A percentile compares a stretch with the other conserved stretches of the same genome.
These are phyloP conservation scores for Delitschia confertaspora DNA, from an alignment of 495 filamentous ascomycete genomes.

Conservation along the genomic window DNA sequence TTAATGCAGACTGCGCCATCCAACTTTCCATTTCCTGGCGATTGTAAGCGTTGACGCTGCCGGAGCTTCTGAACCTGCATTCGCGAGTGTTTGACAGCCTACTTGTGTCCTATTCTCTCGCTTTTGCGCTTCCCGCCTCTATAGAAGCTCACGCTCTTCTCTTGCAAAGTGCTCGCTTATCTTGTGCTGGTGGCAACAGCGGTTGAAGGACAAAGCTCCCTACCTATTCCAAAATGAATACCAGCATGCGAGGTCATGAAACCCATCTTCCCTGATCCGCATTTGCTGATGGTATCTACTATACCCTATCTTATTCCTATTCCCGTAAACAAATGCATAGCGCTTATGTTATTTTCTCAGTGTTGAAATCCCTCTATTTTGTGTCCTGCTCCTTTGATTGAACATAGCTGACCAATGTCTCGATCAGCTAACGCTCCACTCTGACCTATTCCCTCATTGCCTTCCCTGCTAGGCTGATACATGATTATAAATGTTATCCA, in stretches of 20 bases:
- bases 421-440: too few relatives aligned
- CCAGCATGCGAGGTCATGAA: constrained; percentile 1
- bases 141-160: constrained; percentile 19
- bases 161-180: constrained; percentile 12
- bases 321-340: constrained; percentile 13
- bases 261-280: constrained; percentile 9
- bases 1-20: constrained; percentile 4
- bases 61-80: constrained; percentile 10
- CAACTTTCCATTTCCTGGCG: constrained; percentile 3
- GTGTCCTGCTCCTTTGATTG: constrained; percentile 5
- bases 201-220: constrained; percentile 14
- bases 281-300: constrained; percentile 11
- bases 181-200: constrained; percentile 10
- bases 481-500: too few relatives aligned
- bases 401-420: constrained; percentile 19
- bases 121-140: constrained; percentile 10
- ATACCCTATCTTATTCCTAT: constrained; percentile 7
- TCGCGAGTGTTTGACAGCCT: constrained; percentile 4
- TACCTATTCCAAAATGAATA: constrained; percentile 13
- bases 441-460: too few relatives aligned
- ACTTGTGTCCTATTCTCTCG: constrained; percentile 8
- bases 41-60: constrained; percentile 3
- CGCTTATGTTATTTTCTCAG: constrained; percentile 19
- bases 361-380: constrained; percentile 11
- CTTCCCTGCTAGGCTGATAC: too few relatives aligned